These are phyloP conservation scores for Micractinium conductrix DNA, from an alignment of 139 green algal species.

Conservation along the genomic window DNA sequence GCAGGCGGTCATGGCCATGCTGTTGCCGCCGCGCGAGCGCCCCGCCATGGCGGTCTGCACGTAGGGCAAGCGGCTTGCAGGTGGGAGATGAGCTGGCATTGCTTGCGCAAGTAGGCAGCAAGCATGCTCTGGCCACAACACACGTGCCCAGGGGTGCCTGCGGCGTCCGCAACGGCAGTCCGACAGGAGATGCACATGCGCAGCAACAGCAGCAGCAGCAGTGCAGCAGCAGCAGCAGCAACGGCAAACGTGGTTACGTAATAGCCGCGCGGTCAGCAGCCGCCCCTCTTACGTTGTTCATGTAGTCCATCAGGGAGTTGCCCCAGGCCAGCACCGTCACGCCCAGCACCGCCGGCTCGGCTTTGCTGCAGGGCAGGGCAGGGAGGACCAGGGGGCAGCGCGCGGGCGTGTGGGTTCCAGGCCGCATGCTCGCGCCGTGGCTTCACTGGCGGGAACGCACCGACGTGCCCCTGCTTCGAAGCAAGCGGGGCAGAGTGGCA, in stretches of 20 bases:
- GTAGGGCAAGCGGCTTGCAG: not conserved
- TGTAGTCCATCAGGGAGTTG: constrained; percentile 87
- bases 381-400: not conserved
- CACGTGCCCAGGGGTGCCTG: no score
- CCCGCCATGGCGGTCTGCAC: constrained; percentile 79
- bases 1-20: constrained; percentile 92
- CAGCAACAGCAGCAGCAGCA: no score
- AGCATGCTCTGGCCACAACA: no score
- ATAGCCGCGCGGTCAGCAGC: no score
- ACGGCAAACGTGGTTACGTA: no score
- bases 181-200: no score
- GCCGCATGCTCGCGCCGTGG: no score
- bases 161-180: no score
- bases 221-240: no score
- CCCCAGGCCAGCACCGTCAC: constrained; percentile 92
- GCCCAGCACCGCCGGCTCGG: constrained; percentile 72
- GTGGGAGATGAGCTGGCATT: not conserved
- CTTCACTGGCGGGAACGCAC: not conserved
- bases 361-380: not conserved
- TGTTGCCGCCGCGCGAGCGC: constrained; percentile 41
- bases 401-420: not conserved
- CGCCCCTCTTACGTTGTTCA: no score
- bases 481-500: not conserved
- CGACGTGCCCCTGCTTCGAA: not conserved
- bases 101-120: no score